Base-by-base conservation (phyloP, 1,284 basidiomycete species). In the Cryptococcus sp. region DNA sequence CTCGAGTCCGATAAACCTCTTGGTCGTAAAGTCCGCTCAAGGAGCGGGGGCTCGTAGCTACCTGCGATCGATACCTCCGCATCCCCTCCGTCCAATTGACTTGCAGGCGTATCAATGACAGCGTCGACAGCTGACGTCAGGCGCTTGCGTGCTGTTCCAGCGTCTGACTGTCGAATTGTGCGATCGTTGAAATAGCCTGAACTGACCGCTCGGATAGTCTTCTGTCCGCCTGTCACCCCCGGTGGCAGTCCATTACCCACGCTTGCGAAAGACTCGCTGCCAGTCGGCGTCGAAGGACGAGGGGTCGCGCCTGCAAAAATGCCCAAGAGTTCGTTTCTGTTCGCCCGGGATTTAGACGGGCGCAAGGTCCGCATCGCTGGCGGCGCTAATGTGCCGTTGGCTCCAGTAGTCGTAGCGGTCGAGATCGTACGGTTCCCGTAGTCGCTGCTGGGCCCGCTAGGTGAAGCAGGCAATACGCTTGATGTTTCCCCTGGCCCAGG, bases 1-100 rank as follows among this genome's bases (percentile, higher is more conserved):
- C 90, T 93, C 5, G 91, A 93, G 74, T 96, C 93, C 1, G 89
- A 91, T 42, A 95, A 78, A 1, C 91, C 91, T 53, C 93, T 84
- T 17, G 88, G 84, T 20, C 86, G 85, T 5, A 94, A 80, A 5
- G 85, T 86, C 25, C 87, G 85, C 57, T 88, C 83, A n/a, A 87
- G 77, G 15, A 81, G 59, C 46, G 75, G 80, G 69, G 72, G 80
- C 71, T 74, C 73, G n/a, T 73, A 66, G 15, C 65, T 77, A 44
- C 79, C 50, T 53, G 20, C 11, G 50, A 56, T 27, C 46, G 50
- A 44, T 22, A 42, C 47, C 31, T n/a, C 47, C 20, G 16, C 16
- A 70, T 77, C 73, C 16, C 73, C 71, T 5, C 70, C 65, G 39
- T 68, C 69, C 10, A 73, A 66, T 8, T 73, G 72, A 62, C 55